Conservation (phyloP, 2,329 filamentous ascomycete species). For the Fusarium drepaniforme region DNA sequence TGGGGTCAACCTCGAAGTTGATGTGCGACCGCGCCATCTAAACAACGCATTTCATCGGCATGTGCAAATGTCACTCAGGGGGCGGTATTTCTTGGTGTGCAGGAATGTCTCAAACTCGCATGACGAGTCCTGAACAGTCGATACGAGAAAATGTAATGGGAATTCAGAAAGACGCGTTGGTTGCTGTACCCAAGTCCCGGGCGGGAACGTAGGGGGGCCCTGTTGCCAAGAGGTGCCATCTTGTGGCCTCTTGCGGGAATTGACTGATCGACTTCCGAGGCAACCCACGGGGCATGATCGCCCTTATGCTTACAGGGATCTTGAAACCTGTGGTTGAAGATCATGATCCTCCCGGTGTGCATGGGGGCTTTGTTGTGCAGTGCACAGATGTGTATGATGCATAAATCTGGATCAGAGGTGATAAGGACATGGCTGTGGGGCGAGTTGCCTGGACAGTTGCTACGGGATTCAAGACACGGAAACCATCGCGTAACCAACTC, state of each 20-base stretch:
- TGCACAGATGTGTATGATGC: neutral
- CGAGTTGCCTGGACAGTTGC: no score
- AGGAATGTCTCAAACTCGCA: constrained; percentile 5
- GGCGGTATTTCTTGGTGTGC: neutral
- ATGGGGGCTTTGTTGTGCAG: neutral
- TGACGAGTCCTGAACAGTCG: neutral
- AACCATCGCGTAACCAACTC: neutral
- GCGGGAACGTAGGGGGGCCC: neutral
- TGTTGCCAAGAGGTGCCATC: neutral
- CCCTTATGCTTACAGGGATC: neutral
- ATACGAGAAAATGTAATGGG: neutral
- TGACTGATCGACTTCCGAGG: neutral
- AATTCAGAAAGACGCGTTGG: neutral
- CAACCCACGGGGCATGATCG: neutral
- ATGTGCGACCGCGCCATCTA: constrained; percentile 38
- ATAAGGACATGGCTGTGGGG: neutral
- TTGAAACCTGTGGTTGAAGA: neutral
- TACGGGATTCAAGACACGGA: neutral
- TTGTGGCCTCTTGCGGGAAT: neutral
- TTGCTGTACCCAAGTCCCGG: neutral
- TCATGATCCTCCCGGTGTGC: neutral
- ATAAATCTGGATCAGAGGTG: neutral
- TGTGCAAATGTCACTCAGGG: neutral
- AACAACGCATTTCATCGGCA: neutral
- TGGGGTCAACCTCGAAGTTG: constrained; percentile 73